Percentiles rank a stretch among this genome's conserved stretches.
These are phyloP conservation scores for Blastobotrys raffinosifermentans DNA, from an alignment of 1,139 yeast genomes.

Conservation along the genomic window DNA sequence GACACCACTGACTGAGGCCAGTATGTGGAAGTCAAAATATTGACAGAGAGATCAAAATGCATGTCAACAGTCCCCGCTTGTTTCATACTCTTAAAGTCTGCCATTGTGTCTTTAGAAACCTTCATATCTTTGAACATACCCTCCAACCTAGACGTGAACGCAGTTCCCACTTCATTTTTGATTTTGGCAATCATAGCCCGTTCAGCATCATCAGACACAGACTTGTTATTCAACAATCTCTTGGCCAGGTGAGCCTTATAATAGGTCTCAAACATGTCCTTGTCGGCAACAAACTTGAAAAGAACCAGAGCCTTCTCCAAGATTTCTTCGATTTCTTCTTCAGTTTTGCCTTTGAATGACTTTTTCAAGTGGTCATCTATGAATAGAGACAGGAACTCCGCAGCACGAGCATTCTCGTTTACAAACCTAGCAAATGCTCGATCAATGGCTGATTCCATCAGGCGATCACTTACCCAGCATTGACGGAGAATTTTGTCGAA, in stretches of 20 bases:
- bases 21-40: slow-evolving; percentile 49
- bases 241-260: slow-evolving; percentile 89
- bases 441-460: slow-evolving; percentile 52
- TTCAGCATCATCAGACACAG: slow-evolving; percentile 58
- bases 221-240: slow-evolving; percentile 53
- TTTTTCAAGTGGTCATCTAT: slow-evolving; percentile 70
- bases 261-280: slow-evolving; percentile 79
- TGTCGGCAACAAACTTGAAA: slow-evolving; percentile 68
- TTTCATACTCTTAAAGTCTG: slow-evolving; percentile 34
- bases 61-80: slow-evolving; percentile 11
- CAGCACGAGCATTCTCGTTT: slow-evolving; percentile 51
- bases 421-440: slow-evolving; percentile 59
- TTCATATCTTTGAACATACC: slow-evolving; percentile 84
- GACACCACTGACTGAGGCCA: slow-evolving; percentile 58
- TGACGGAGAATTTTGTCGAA: slow-evolving; percentile 43
- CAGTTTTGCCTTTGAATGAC: slow-evolving; percentile 45
- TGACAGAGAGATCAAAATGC: slow-evolving; percentile 42
- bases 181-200: slow-evolving; percentile 62
- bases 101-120: slow-evolving; percentile 55
- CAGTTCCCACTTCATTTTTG: slow-evolving; percentile 72
- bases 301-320: slow-evolving; percentile 54
- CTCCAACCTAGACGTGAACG: slow-evolving; percentile 73
- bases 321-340: slow-evolving; percentile 49
- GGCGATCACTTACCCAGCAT: slow-evolving; percentile 46
- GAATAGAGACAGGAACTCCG: slow-evolving; percentile 70